These are phyloP conservation scores for Ceratocystiopsis minuta DNA, from an alignment of 2,329 filamentous ascomycete genomes.

Conservation along the genomic window DNA sequence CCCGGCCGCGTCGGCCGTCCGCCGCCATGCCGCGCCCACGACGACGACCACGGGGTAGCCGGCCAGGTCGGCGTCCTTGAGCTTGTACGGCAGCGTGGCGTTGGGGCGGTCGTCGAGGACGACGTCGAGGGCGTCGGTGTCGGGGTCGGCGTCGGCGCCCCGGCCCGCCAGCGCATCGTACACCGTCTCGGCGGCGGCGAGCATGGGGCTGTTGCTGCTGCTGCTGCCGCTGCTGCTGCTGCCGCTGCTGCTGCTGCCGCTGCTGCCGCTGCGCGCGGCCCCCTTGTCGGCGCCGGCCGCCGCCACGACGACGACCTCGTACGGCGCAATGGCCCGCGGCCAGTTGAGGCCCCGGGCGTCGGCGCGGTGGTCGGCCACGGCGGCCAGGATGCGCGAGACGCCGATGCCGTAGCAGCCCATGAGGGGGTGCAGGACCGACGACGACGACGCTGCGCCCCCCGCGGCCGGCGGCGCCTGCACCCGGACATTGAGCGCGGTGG, in stretches of 20 bases:
- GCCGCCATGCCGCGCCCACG: slow-evolving; percentile 50
- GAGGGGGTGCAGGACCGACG: slow-evolving; percentile 22
- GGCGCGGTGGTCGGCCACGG: slow-evolving; percentile 58
- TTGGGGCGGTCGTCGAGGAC: slow-evolving; percentile 63
- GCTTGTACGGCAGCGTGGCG: slow-evolving; percentile 56
- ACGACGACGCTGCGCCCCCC: slow-evolving; percentile 13
- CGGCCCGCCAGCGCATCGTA: slow-evolving; percentile 47
- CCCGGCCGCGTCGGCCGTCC: slow-evolving; percentile 31
- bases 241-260: not conserved
- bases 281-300: too few species aligned
- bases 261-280: too few species aligned
- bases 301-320: slow-evolving; percentile 51
- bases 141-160: not conserved
- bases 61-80: slow-evolving; percentile 74
- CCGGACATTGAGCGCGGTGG: slow-evolving; percentile 44
- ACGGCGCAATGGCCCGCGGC: slow-evolving; percentile 76
- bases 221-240: slow-evolving; percentile 8
- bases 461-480: slow-evolving; percentile 14
- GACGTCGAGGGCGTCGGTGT: slow-evolving; percentile 33
- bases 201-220: slow-evolving; percentile 17
- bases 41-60: slow-evolving; percentile 76
- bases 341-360: slow-evolving; percentile 67
- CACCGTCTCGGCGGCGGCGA: slow-evolving; percentile 33
- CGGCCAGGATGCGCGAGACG: slow-evolving; percentile 75
- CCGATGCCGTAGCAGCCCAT: slow-evolving; percentile 98